Conservation (phyloP, 768 basidiomycete genomes). For the Pisolithus marmoratus region DNA sequence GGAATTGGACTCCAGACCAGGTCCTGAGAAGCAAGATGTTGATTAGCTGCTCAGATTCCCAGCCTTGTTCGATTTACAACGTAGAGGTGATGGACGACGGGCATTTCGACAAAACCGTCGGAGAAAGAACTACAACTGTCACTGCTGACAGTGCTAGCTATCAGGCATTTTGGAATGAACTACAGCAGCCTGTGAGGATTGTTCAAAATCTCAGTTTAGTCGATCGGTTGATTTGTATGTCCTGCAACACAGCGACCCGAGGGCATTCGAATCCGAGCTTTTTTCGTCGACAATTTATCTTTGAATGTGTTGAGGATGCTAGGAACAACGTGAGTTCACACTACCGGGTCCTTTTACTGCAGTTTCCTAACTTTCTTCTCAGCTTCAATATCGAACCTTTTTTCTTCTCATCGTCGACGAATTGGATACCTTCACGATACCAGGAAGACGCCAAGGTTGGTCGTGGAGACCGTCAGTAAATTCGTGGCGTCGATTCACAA, state of each 20-base stretch:
- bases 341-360: background rate
- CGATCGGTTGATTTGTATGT: background rate
- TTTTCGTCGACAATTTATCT: constrained; percentile 34
- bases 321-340: constrained; percentile 29
- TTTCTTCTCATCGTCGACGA: constrained; percentile 39
- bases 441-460: constrained; percentile 27
- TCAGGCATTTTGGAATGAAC: constrained; percentile 22
- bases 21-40: constrained; percentile 23
- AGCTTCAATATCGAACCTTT: constrained; percentile 41
- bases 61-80: constrained; percentile 2
- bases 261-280: constrained; percentile 24
- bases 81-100: constrained; percentile 8
- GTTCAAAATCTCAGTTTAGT: background rate
- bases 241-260: constrained; percentile 13
- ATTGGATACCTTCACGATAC: constrained; percentile 39
- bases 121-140: constrained; percentile 7
- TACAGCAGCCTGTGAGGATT: constrained; percentile 21
- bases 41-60: background rate
- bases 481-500: background rate
- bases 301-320: constrained; percentile 31
- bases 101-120: constrained; percentile 11
- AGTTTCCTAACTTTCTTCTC: background rate
- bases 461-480: constrained; percentile 34
- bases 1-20: constrained; percentile 44
- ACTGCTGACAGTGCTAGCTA: constrained; percentile 7